Conservation (phyloP, 2,329 filamentous ascomycete genomes). For the Xylaria arbuscula region DNA sequence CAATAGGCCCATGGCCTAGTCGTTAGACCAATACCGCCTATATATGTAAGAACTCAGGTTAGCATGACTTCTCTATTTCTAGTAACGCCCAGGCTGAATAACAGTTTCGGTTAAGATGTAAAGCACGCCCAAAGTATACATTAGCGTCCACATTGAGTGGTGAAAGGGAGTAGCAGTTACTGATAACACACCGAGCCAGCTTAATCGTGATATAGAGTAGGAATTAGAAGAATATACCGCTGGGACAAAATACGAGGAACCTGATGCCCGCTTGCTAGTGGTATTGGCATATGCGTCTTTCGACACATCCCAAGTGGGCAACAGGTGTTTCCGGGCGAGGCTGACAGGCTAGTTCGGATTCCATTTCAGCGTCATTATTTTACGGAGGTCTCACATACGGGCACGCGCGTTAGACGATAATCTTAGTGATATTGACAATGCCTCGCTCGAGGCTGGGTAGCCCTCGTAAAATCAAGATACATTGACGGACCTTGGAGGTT, state of each 20-base stretch:
- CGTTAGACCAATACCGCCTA: slow-evolving; percentile 3
- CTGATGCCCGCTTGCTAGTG: too few relatives aligned
- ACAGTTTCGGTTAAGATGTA: slow-evolving; percentile 12
- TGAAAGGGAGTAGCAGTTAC: slow-evolving; percentile 17
- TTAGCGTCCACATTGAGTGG: slow-evolving; percentile 9
- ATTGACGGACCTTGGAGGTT: neutral
- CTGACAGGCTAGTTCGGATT: neutral
- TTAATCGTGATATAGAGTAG: neutral
- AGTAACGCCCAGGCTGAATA: slow-evolving; percentile 19
- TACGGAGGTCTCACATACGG: too few relatives aligned
- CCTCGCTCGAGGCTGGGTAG: too few relatives aligned
- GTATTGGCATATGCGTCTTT: too few relatives aligned
- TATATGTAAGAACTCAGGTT: slow-evolving; percentile 8
- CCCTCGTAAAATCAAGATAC: neutral
- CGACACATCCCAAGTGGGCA: slow-evolving; percentile 13
- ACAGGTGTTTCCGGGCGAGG: slow-evolving; percentile 8
- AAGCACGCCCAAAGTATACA: slow-evolving; percentile 6
- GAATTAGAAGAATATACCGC: too few relatives aligned
- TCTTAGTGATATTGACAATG: too few relatives aligned
- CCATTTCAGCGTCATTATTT: neutral
- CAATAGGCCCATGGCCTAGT: slow-evolving; percentile 10
- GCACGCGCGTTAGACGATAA: too few relatives aligned
- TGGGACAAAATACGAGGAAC: too few relatives aligned
- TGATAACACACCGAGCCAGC: slow-evolving; percentile 16
- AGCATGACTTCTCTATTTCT: slow-evolving; percentile 16